These are phyloP conservation scores for Calonectria pauciramosa DNA, from an alignment of 2,329 filamentous ascomycete genomes.

Conservation along the genomic window DNA sequence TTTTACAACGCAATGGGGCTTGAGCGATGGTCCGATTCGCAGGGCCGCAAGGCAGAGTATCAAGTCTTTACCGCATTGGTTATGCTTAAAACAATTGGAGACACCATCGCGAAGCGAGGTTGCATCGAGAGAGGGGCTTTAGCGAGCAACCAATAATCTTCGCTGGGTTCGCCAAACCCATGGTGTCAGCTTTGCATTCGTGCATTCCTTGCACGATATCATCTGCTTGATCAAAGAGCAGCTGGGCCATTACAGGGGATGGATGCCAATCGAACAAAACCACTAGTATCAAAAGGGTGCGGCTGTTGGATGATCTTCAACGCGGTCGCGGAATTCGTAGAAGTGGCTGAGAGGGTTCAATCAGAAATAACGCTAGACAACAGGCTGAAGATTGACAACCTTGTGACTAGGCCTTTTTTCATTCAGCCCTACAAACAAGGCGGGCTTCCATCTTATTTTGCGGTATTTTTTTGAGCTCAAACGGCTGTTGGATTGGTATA, in stretches of 20 bases:
- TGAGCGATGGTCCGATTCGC: neutral
- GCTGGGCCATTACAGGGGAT: neutral
- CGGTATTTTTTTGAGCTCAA: neutral
- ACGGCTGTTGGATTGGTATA: neutral
- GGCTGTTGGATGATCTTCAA: no score
- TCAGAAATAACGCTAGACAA: neutral
- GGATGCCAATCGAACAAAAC: neutral
- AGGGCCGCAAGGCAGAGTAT: neutral
- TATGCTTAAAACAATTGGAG: slow-evolving; percentile 7
- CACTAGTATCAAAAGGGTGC: neutral
- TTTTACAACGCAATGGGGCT: neutral
- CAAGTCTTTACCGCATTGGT: neutral
- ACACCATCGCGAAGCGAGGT: neutral
- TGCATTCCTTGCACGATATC: neutral
- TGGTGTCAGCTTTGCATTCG: slow-evolving; percentile 1
- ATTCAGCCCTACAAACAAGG: neutral
- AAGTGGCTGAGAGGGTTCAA: neutral
- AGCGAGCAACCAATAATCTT: neutral
- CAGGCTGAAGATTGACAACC: neutral
- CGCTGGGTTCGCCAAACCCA: neutral
- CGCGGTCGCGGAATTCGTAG: neutral
- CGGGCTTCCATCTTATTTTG: neutral
- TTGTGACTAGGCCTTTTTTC: neutral
- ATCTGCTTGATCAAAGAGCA: neutral
- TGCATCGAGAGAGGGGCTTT: neutral